Base-by-base conservation (phyloP, 139 green algal species). In the Pseudopediastrum boryanum region DNA sequence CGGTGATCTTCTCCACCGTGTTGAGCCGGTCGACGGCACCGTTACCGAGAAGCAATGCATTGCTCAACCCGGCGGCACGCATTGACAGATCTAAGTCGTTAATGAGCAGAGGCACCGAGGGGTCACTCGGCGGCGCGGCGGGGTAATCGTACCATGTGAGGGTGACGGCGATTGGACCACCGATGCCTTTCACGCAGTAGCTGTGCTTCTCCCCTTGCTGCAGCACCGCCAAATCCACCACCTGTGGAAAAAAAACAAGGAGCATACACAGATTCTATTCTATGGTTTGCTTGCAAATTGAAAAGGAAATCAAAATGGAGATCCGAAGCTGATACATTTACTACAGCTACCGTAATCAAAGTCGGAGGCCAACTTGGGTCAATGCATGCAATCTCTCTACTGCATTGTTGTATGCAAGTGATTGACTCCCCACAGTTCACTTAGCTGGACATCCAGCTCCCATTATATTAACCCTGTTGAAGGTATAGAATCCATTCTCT, bases 21-120 rank as follows among this genome's bases (percentile, higher is more conserved):
- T 98, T 98, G 19, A 89, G 64, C 2, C 50, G 50, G 84, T 98
- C 94, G 7, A 75, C 43, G n/a, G 41, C 29, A 36, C 74, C 44
- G 63, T 97, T 96, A 65, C 92, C 92, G 23, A 87, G 63, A 35
- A 91, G 77, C 33, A 83, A 43, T 23, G 84, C 50, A 29, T 90
- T 87, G 39, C 83, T 87, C 21, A 94, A 79, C 16, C 88, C 90
- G 25, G 86, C 87, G 0, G 90, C 86, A 9, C 79, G 76, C 3
- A 95, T 83, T 7, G 72, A 78, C 33, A 98, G 88, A 78, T 98
- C 93, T 33, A 98, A 84, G 79, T 98, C 88, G 75, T 98, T 97
- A 21, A 98, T 92, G 29, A 98, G 87, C 10, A 75, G 78, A 0
- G 36, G 78, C 3, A 48, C 46, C 0, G 86, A 82, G 2, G 41